Evolutionary conservation across 306 rosid genomes (phyloP).

Genomic region (Neltuma alba): DNA sequence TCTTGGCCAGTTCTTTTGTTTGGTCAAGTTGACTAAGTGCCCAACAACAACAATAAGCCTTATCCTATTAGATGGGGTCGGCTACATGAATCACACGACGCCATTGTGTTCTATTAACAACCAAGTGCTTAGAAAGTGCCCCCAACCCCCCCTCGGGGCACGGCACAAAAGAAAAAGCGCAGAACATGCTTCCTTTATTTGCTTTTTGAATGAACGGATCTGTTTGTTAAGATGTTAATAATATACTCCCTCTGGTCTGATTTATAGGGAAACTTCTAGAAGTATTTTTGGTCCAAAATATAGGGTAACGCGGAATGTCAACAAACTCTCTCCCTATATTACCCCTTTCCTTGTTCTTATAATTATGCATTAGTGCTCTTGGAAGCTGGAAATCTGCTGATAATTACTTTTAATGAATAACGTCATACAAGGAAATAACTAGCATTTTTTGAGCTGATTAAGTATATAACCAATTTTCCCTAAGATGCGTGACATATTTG

Average conservation of each 20-base stretch:
- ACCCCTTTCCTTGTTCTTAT: neutral
- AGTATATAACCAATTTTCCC: neutral
- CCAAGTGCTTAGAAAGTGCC: too few species aligned
- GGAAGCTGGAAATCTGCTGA: neutral
- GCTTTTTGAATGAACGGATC: neutral
- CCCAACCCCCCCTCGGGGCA: too few species aligned
- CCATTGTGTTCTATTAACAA: too few species aligned
- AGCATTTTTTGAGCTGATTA: neutral
- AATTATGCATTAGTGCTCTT: neutral
- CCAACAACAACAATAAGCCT: too few species aligned
- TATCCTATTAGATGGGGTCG: too few species aligned
- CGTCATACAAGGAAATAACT: neutral
- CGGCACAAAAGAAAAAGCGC: neutral
- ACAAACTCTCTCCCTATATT: neutral
- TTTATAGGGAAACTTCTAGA: neutral
- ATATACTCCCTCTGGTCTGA: neutral
- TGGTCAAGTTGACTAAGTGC: neutral
- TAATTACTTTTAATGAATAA: neutral
- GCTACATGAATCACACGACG: too few species aligned
- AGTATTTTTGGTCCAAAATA: neutral
- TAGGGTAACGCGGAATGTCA: neutral
- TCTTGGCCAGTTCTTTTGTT: too few species aligned
- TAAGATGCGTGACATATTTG: neutral
- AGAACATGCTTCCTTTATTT: neutral
- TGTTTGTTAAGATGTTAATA: neutral